Evolutionary conservation across 2,329 filamentous ascomycete genomes (phyloP), one percentile per base, ranked within the genome.

Genomic region (Fusarium cyanostomum): DNA sequence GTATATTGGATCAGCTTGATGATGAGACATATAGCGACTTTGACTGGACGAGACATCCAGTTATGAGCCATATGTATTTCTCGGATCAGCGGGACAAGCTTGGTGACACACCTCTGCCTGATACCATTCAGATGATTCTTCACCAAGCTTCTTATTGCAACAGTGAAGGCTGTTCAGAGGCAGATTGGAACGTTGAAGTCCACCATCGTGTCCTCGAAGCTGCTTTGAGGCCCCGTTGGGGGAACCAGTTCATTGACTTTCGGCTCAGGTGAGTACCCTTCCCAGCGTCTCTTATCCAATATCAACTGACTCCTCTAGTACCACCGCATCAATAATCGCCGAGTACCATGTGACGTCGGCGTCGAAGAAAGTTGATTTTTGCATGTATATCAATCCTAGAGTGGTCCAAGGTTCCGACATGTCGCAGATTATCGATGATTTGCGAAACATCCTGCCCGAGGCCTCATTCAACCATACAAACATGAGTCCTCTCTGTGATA

Each of bases 351-450:
- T 38, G 10, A 33, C 50, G 1, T 48, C 41, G 12, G 18, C 55
- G 10, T 42, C 59, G 2, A 55, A 59, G 34, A 59, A 44, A 15
- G 44, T 55, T 24, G 58, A 61, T 9, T 62, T 62, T 18, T 62
- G 58, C 39, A 55, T 62, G n/a, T 62, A 62, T 5, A 13, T 62
- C 15, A 35, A 62, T 37, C 55, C 58, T 1, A 46, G 34, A n/a
- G 16, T 24, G 10, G 50, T 59, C 18, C 16, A 31, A 41, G 30
- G 35, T 4, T 5, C 44, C 10, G 15, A 12, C 3, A 13, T 26
- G 1, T 9, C 24, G 5, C 18, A 59, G 4, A 28, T 24, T 1
- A 56, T 59, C 2, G 8, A 21, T 3, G n/a, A 10, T 1, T 8
- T 59, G 2, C 30, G 13, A 5, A 10, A 35, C 5, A 21, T 27